Base-by-base conservation (phyloP, 2,329 filamentous ascomycete species). In the Aspergillus alliaceus region DNA sequence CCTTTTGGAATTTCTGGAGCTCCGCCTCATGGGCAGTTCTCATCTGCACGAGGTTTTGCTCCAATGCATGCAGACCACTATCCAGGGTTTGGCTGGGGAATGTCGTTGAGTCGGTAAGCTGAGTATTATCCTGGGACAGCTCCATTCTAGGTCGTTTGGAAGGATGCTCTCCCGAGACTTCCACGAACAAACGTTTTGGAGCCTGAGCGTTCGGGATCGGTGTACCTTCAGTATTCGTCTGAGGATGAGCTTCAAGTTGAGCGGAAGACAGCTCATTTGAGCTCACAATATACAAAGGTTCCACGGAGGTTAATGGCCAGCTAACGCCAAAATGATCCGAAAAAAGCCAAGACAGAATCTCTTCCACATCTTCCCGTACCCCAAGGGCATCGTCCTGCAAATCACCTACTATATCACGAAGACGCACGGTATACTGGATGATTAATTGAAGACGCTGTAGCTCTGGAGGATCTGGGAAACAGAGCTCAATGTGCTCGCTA, bases 401-500 rank as follows among this genome's bases (percentile, higher is more conserved):
- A 44, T 77, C 75, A 20, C 75, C 76, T 5, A 75, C 73, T 22
- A 68, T 64, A 52, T 72, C 64, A 46, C 67, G 67, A 34, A 75
- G 66, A 47, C 66, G 65, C 9, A 61, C 61, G 14, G 71, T 71
- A 59, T 73, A 70, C 40, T 73, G 68, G 25, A 75, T 54, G 39
- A 77, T 64, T 18, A 72, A 54, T 4, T 69, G 67, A 24, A 78
- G 65, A 25, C 66, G 68, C 40, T 74, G 69, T 2, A 68, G 51
- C 31, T 73, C 70, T 2, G 70, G 61, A 20, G 72, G 58, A 35
- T 73, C 65, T 4, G 77, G 75, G 29, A 79, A 68, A 59, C 77
- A 80, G 40, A 71, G 70, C 52, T 75, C 72, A 35, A 80, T 73
- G 61, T 80, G 78, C 56, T 80, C 78, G 37, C 73, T 74, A 1